Evolutionary conservation across 2,329 filamentous ascomycete species (phyloP).

Genomic region (Nemania diffusa): DNA sequence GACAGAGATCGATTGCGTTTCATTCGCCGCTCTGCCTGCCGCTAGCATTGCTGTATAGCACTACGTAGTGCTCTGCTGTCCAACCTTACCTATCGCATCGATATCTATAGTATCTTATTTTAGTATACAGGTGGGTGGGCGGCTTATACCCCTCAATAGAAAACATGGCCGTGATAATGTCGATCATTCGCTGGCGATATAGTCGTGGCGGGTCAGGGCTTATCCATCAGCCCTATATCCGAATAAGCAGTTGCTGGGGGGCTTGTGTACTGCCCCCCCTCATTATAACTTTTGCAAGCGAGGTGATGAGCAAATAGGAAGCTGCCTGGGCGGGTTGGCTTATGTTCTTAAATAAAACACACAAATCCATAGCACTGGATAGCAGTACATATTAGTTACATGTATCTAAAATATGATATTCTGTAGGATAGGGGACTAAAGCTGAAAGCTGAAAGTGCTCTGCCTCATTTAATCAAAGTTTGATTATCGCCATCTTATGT

Average conservation of each 20-base stretch:
- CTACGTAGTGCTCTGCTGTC: not conserved
- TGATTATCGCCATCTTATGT: not conserved
- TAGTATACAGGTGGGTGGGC: not conserved
- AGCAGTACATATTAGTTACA: not conserved
- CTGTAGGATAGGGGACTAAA: not conserved
- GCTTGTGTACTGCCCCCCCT: not conserved
- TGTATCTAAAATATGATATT: not conserved
- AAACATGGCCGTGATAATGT: not conserved
- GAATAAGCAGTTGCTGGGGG: not conserved
- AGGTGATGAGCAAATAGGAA: not conserved
- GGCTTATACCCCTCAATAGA: not conserved
- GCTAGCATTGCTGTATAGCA: not conserved
- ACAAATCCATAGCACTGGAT: not conserved
- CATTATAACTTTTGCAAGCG: not conserved
- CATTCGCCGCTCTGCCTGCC: conserved; percentile 16
- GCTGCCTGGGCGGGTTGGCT: not conserved
- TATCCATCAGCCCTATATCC: not conserved
- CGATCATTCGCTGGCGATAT: not conserved
- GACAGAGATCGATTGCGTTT: not conserved
- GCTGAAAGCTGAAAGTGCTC: not conserved
- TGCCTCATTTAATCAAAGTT: not conserved
- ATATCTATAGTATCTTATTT: not conserved
- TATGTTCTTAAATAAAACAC: not conserved
- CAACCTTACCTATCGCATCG: not conserved
- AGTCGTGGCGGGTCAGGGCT: conserved; percentile 1